These are phyloP conservation scores for Fusarium temperatum DNA, from an alignment of 2,329 filamentous ascomycete genomes.

Conservation along the genomic window DNA sequence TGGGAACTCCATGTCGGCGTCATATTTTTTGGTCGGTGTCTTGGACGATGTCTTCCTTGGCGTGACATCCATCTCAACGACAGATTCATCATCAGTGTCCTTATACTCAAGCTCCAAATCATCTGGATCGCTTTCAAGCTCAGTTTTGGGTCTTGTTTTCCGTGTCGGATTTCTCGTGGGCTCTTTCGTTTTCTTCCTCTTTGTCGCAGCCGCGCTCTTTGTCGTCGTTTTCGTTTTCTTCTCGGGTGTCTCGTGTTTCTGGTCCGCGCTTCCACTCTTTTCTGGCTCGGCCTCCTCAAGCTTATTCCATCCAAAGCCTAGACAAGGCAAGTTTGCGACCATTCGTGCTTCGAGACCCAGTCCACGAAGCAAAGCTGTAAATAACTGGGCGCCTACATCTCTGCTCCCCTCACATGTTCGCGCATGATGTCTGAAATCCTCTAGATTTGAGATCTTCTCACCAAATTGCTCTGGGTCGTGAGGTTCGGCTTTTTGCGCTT, in stretches of 20 bases:
- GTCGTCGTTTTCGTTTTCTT: slow-evolving; percentile 9
- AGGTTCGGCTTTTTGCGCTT: slow-evolving; percentile 71
- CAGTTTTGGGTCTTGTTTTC: slow-evolving; percentile 10
- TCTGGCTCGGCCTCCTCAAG: slow-evolving; percentile 76
- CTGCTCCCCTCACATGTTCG: slow-evolving; percentile 79
- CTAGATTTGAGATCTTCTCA: slow-evolving; percentile 74
- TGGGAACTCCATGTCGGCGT: slow-evolving; percentile 82
- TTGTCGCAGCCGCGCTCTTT: neutral
- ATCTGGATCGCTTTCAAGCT: slow-evolving; percentile 53
- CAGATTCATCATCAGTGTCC: slow-evolving; percentile 67
- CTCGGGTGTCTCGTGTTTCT: neutral
- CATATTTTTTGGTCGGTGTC: slow-evolving; percentile 62
- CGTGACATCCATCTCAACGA: slow-evolving; percentile 62
- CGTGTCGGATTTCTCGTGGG: slow-evolving; percentile 28
- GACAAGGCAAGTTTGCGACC: slow-evolving; percentile 83
- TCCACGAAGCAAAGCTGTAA: slow-evolving; percentile 83
- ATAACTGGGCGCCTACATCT: slow-evolving; percentile 88
- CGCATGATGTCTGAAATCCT: slow-evolving; percentile 75
- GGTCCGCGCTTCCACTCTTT: slow-evolving; percentile 45
- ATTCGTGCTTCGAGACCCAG: slow-evolving; percentile 84
- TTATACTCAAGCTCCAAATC: slow-evolving; percentile 52
- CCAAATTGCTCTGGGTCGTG: slow-evolving; percentile 74
- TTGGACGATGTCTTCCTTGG: slow-evolving; percentile 53
- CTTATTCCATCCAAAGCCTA: slow-evolving; percentile 92
- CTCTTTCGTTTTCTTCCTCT: slow-evolving; percentile 20